Evolutionary conservation across 495 filamentous ascomycete species (phyloP).

Genomic region (Aspergillus avenaceus): DNA sequence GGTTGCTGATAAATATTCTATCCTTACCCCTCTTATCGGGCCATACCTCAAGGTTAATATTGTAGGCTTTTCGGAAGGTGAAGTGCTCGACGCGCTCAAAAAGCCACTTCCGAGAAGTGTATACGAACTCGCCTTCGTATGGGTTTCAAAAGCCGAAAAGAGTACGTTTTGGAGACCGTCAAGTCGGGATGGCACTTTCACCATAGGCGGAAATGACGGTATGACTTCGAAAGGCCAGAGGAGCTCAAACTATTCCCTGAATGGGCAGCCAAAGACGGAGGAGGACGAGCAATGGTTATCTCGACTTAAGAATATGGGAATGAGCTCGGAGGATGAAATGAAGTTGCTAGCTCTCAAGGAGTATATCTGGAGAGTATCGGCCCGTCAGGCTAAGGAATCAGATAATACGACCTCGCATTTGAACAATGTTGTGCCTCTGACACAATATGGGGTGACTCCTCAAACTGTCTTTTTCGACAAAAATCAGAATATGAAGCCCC

Average conservation of each 20-base stretch:
- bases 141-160: conserved; percentile 76
- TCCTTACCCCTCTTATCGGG: conserved; percentile 71
- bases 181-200: conserved; percentile 61
- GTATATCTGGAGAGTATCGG: conserved; percentile 84
- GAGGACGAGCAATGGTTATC: conserved; percentile 96
- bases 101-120: conserved; percentile 73
- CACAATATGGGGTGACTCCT: conserved; percentile 66
- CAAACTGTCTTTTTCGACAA: conserved; percentile 94
- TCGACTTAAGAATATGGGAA: conserved; percentile 76
- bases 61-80: conserved; percentile 61
- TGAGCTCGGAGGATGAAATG: conserved; percentile 79
- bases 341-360: conserved; percentile 84
- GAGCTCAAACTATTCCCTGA: conserved; percentile 28
- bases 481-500: conserved; percentile 41
- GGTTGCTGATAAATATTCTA: conserved; percentile 74
- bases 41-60: conserved; percentile 75
- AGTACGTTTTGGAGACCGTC: conserved; percentile 82
- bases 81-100: conserved; percentile 78
- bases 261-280: conserved; percentile 62
- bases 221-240: conserved; percentile 23
- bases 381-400: conserved; percentile 57
- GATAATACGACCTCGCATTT: conserved; percentile 41
- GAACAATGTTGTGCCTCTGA: conserved; percentile 67
- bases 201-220: conserved; percentile 44
- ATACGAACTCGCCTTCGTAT: conserved; percentile 79